Conservation (phyloP, 768 basidiomycete genomes). For the Russula emetica region DNA sequence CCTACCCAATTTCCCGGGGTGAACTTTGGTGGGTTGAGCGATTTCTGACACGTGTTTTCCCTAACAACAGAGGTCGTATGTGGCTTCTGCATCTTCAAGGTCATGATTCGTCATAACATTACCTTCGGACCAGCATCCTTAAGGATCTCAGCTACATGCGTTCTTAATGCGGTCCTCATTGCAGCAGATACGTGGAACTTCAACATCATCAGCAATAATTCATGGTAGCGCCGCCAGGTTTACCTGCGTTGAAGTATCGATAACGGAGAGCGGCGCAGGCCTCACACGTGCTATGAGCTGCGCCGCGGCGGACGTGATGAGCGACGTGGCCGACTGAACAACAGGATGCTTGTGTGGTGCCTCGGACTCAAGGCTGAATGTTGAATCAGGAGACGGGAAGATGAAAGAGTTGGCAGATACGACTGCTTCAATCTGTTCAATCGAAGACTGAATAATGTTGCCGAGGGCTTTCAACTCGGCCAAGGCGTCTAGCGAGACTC, state of each 20-base stretch:
- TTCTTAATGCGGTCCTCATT: background rate
- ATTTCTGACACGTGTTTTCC: slow-evolving; percentile 38
- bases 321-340: slow-evolving; percentile 6
- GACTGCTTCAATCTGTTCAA: background rate
- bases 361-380: slow-evolving; percentile 1
- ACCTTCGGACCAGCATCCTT: slow-evolving; percentile 22
- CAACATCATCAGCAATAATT: background rate
- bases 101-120: background rate
- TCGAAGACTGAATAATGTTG: slow-evolving; percentile 14
- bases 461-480: slow-evolving; percentile 11
- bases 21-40: slow-evolving; percentile 32
- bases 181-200: slow-evolving; percentile 9
- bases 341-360: slow-evolving; percentile 6
- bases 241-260: slow-evolving; percentile 10
- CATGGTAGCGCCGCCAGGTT: no score
- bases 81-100: background rate
- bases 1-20: slow-evolving; percentile 24
- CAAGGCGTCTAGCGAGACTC: background rate
- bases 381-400: slow-evolving; percentile 5
- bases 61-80: slow-evolving; percentile 1
- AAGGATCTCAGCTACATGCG: slow-evolving; percentile 24
- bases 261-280: slow-evolving; percentile 1
- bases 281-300: slow-evolving; percentile 12
- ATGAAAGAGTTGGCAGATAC: slow-evolving; percentile 6
- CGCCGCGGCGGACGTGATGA: slow-evolving; percentile 14